Evolutionary conservation across 2,329 filamentous ascomycete species (phyloP).

Genomic region (Trichoderma cornu-damae): DNA sequence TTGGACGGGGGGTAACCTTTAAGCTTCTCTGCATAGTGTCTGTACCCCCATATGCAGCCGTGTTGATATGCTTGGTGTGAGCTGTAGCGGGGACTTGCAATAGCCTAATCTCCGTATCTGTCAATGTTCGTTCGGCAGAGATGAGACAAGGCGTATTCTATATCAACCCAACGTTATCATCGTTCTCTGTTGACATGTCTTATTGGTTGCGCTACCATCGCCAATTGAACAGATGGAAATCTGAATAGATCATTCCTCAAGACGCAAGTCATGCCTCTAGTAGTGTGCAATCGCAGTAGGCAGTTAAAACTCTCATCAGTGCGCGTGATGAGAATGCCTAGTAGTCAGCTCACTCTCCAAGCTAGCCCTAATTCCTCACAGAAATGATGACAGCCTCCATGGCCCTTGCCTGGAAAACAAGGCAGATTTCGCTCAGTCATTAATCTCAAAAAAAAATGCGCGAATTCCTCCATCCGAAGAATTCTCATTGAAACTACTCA

Average conservation of each 20-base stretch:
- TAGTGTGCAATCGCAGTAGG: too few species aligned
- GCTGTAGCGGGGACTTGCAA: neutral
- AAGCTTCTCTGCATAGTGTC: neutral
- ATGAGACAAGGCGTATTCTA: too few species aligned
- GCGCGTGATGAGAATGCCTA: too few species aligned
- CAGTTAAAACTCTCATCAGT: too few species aligned
- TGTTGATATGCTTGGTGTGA: neutral
- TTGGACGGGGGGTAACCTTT: neutral
- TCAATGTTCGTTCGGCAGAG: neutral
- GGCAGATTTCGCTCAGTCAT: neutral
- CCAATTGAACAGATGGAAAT: neutral
- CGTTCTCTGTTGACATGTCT: too few species aligned
- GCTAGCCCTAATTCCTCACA: neutral
- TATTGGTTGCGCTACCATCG: too few species aligned
- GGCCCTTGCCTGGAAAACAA: neutral
- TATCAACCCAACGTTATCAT: too few species aligned
- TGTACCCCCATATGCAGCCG: neutral
- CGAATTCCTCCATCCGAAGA: neutral
- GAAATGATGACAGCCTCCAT: neutral
- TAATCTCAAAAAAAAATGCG: conserved; percentile 4
- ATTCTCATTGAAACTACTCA: neutral
- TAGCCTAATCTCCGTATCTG: neutral
- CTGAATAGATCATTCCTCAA: too few species aligned
- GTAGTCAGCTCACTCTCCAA: neutral
- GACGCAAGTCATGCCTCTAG: too few species aligned